Base-by-base conservation (phyloP, 805 yeast genomes). In the Candida andamanensis region DNA sequence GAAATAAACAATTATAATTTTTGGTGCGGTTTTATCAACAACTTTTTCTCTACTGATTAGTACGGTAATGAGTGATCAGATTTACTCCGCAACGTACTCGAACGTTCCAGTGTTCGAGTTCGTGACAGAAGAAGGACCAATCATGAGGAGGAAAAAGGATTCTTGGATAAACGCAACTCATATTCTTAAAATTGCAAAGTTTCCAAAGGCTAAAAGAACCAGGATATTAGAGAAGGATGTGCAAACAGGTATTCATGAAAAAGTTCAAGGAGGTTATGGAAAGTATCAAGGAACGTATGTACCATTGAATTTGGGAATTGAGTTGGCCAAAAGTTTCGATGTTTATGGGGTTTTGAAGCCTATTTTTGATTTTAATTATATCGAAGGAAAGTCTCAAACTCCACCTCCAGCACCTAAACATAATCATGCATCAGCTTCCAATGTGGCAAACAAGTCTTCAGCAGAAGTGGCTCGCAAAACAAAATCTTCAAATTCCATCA, bases 181-280 rank as follows among this genome's bases (percentile, higher is more conserved):
- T 52, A 72, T 80, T 20, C 60, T 81, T 33, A 79, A 78, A 48
- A 69, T 80, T 17, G 85, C 83, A 16, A 78, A 80, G 29, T 68
- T 78, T 36, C 85, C 82, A 43, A 72, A 78, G 45, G 75, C 81
- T 14, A 69, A 72, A 37, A 59, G 85, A 29, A 76, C 83, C 6
- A 70, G 78, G 37, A 66, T 77, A 30, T 69, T 80, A 38, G 86
- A 80, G 40, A 67, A 68, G 41, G 85, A 78, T 42, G 76, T 78
- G 25, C 74, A 68, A 36, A 69, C 75, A 5, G 80, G 82, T n/a
- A 62, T 59, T 21, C 80, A 76, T 47, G 87, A 80, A 45, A 79
- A 78, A 45, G 78, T 79, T 16, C 83, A 78, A 52, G 85, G 85
- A 21, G 85, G 85, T 1, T 74, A 78, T 41, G 85, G 84, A n/a